Evolutionary conservation across 78 protist genomes (phyloP).

Genomic region (slime mould (Dictyostelium discoideum)): dicty_2.7 NC_007088.5:7387501-7388000

Average conservation of each 20-base stretch:
- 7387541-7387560: slow-evolving; percentile 13
- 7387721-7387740: no score
- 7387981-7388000: not conserved
- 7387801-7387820: not conserved
- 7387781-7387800: not conserved
- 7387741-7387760: no score
- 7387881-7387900: not conserved
- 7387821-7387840: not conserved
- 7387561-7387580: not conserved
- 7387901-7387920: not conserved
- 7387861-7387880: not conserved
- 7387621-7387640: no score
- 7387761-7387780: not conserved
- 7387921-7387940: not conserved
- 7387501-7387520: not conserved
- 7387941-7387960: not conserved
- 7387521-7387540: slow-evolving; percentile 43
- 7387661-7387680: no score
- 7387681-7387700: no score
- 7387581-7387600: not conserved
- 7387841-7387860: not conserved
- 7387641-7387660: no score
- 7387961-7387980: not conserved
- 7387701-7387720: no score
- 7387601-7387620: slow-evolving; percentile 25